Percentiles rank a stretch among this genome's conserved stretches.
Conservation (phyloP, 2,329 filamentous ascomycete species). For the Neospermospora avenae region DNA sequence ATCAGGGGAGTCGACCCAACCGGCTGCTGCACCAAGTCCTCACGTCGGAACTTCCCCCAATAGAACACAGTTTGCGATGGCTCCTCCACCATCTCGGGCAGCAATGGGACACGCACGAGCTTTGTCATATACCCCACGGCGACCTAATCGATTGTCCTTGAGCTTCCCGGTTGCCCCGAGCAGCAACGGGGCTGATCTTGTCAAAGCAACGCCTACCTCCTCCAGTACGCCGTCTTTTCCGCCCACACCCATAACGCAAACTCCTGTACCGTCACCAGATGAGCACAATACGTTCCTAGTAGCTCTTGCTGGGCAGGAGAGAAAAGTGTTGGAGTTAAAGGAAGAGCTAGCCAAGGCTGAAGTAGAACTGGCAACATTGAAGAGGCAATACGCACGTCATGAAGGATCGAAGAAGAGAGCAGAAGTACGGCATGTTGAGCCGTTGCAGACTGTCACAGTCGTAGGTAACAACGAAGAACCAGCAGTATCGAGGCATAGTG, state of each 20-base stretch:
- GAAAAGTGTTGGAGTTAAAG: conserved; percentile 82
- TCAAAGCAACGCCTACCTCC: conserved; percentile 32
- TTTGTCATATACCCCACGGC: conserved; percentile 29
- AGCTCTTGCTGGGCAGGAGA: conserved; percentile 87
- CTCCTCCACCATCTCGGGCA: conserved; percentile 22
- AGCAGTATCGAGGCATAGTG: conserved; percentile 35
- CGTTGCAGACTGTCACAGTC: conserved; percentile 39
- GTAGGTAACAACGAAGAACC: conserved; percentile 25
- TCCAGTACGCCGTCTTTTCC: conserved; percentile 29
- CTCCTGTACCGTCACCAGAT: conserved; percentile 25
- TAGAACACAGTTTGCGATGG: conserved; percentile 26
- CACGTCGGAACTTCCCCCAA: conserved; percentile 30
- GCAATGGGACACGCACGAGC: conserved; percentile 25
- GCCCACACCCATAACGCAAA: conserved; percentile 26
- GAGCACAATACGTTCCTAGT: conserved; percentile 61
- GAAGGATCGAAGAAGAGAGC: conserved; percentile 75
- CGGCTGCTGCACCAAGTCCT: conserved; percentile 26
- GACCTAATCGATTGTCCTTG: conserved; percentile 34
- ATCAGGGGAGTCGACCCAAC: conserved; percentile 24
- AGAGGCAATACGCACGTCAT: conserved; percentile 77
- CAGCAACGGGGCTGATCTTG: conserved; percentile 24
- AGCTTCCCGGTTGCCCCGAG: conserved; percentile 34
- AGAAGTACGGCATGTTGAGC: conserved; percentile 59
- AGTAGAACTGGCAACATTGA: conserved; percentile 68
- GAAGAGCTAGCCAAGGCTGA: conserved; percentile 89